phyloP scores from a whole-genome alignment of 495 filamentous ascomycete species.

The Aspergillus sparsus region DNA sequence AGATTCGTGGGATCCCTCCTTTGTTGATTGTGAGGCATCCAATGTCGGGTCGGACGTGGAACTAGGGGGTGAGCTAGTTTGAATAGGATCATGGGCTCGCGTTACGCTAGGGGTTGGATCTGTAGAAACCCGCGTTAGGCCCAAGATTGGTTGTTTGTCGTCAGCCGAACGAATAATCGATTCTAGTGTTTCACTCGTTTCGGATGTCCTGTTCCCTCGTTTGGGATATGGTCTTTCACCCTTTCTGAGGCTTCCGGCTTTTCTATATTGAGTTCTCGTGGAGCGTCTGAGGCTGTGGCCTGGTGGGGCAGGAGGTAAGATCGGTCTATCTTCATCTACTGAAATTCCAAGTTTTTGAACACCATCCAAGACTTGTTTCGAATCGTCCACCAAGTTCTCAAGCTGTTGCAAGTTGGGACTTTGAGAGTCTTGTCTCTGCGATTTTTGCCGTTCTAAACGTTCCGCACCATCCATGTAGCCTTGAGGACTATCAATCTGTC shows the following conservation, averaged over 20 bases:
- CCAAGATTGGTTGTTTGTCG: constrained; percentile 52
- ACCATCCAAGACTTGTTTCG: constrained; percentile 51
- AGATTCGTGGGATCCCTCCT: constrained; percentile 16
- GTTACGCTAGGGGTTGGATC: constrained; percentile 62
- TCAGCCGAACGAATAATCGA: constrained; percentile 36
- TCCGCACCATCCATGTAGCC: constrained; percentile 90
- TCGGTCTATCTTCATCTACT: constrained; percentile 80
- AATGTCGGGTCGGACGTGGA: constrained; percentile 34
- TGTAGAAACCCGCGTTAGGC: constrained; percentile 70
- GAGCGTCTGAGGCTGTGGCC: constrained; percentile 82
- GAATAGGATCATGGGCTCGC: constrained; percentile 27
- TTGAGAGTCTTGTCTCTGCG: constrained; percentile 59
- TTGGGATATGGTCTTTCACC: constrained; percentile 80
- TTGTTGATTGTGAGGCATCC: constrained; percentile 32
- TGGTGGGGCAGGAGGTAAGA: constrained; percentile 70
- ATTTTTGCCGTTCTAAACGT: constrained; percentile 73
- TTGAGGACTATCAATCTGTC: constrained; percentile 76
- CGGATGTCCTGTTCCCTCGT: constrained; percentile 60
- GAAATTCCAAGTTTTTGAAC: constrained; percentile 51
- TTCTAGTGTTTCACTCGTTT: constrained; percentile 57
- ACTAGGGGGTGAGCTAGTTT: constrained; percentile 22
- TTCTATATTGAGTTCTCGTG: constrained; percentile 88
- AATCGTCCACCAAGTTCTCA: constrained; percentile 79
- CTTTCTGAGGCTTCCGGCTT: constrained; percentile 76
- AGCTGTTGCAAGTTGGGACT: constrained; percentile 66